Base-by-base conservation (phyloP, 192 early-diverging fungal species). In the Coemansia sp. region DNA sequence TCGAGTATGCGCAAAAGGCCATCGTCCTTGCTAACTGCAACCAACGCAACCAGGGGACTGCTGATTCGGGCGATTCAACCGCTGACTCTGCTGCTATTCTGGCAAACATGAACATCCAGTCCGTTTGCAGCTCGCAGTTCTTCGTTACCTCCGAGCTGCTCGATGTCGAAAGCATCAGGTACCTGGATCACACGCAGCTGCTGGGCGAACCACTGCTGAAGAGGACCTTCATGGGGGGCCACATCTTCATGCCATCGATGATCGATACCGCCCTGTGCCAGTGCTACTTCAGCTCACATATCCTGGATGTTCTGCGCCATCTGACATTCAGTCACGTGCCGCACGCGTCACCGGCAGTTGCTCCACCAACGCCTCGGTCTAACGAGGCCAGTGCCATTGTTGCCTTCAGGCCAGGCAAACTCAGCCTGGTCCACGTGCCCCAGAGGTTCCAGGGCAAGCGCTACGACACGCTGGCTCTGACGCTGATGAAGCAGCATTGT, bases 201-300 rank as follows among this genome's bases (percentile, higher is more conserved):
- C n/a, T 74, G 29, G 77, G 77, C 33, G 68, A 74, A 47, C 68
- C 75, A 0, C 25, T 78, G 40, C 72, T 79, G 5, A 79, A 71
- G 29, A 65, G 68, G 20, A 75, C 81, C 0, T 82, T 82, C 53
- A 79, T 79, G 75, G 68, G 70, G 17, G 81, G 81, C 10, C 70
- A 75, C 19, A 70, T 82, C 4, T 75, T 82, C 29, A 71, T 74
- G 56, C 81, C 81, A 0, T 55, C 72, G 6, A 62, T 79, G 56
- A 57, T 78, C 33, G 81, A 82, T 36, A 74, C 68, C 1, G 65
- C 72, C 13, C 55, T 82, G 19, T 75, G 81, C 37, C 75, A 75
- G 56, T 74, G 69, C 64, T 82, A 78, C 52, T 82, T 75, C 55
- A 82, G 68, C 72, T 74, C 81, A 17, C 75, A 82, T 34, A 72